Percentiles rank a stretch among this genome's conserved stretches.
phyloP scores from a whole-genome alignment of 306 rosid genomes.

The Gynostemma pentaphyllum region DNA sequence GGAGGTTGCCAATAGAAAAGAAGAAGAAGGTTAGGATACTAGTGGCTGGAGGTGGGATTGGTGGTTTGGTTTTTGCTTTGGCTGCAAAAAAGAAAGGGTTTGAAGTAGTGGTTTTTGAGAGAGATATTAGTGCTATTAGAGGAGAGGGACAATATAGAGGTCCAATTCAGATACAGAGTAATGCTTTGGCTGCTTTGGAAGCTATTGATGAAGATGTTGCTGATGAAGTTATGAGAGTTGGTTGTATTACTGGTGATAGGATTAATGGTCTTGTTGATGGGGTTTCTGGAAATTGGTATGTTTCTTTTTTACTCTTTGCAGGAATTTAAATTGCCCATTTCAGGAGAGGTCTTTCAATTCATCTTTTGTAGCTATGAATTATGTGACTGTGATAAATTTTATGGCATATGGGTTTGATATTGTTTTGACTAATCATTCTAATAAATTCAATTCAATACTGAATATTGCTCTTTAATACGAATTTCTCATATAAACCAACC shows the following conservation, averaged over 20 bases:
- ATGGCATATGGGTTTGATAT: neutral
- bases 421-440: neutral
- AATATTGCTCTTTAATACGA: too few relatives aligned
- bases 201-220: constrained; percentile 88
- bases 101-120: constrained; percentile 93
- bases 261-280: constrained; percentile 95
- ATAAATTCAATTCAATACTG: too few relatives aligned
- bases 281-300: constrained; percentile 81
- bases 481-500: too few relatives aligned
- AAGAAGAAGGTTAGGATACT: constrained; percentile 52
- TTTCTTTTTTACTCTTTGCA: neutral
- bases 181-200: constrained; percentile 96
- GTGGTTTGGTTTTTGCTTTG: constrained; percentile 85
- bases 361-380: neutral
- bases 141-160: constrained; percentile 98
- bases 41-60: constrained; percentile 96
- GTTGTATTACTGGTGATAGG: constrained; percentile 91
- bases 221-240: constrained; percentile 75
- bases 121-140: constrained; percentile 82
- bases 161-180: constrained; percentile 96
- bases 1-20: constrained; percentile 4
- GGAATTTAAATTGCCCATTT: neutral
- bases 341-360: neutral
- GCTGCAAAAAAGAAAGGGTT: constrained; percentile 94
- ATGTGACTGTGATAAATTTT: neutral